A percentile compares a stretch with the other conserved stretches of the same genome.
Conservation (phyloP, 495 filamentous ascomycete species). For the Hypoxylon intermedium region DNA sequence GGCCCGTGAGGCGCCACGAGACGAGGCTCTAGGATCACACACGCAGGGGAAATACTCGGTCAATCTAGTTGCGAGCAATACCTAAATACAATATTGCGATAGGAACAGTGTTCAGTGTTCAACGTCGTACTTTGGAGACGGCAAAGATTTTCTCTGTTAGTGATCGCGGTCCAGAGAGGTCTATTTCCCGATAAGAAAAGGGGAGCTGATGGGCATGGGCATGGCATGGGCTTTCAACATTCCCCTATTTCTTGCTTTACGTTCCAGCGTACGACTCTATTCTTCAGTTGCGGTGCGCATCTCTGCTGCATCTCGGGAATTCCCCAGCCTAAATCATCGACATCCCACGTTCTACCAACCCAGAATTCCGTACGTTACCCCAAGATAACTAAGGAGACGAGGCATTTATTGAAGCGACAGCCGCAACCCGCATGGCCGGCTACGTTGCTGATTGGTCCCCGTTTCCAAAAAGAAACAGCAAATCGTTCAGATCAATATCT, state of each 20-base stretch:
- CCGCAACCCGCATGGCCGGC: constrained; percentile 37
- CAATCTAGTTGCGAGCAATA: constrained; percentile 16
- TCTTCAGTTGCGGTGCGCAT: background rate
- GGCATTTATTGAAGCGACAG: constrained; percentile 37
- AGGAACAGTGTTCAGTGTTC: background rate
- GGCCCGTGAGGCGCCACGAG: constrained; percentile 15
- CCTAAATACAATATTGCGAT: too few species aligned
- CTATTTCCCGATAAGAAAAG: background rate
- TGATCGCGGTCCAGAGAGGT: background rate
- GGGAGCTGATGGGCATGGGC: too few species aligned
- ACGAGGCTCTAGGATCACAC: constrained; percentile 11
- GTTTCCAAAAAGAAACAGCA: constrained; percentile 4
- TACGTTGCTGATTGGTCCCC: constrained; percentile 26
- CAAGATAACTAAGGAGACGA: constrained; percentile 19
- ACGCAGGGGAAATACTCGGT: constrained; percentile 3
- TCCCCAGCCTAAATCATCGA: constrained; percentile 31
- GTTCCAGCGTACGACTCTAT: background rate
- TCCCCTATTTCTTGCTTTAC: constrained; percentile 4
- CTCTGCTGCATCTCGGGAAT: constrained; percentile 14
- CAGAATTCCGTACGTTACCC: constrained; percentile 13
- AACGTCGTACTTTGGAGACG: constrained; percentile 6
- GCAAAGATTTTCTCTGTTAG: background rate
- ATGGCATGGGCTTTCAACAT: constrained; percentile 1
- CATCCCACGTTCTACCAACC: constrained; percentile 31
- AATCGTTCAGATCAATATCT: constrained; percentile 15